Base-by-base conservation (phyloP, 257 asterid species). In the Solanum virginianum region DNA sequence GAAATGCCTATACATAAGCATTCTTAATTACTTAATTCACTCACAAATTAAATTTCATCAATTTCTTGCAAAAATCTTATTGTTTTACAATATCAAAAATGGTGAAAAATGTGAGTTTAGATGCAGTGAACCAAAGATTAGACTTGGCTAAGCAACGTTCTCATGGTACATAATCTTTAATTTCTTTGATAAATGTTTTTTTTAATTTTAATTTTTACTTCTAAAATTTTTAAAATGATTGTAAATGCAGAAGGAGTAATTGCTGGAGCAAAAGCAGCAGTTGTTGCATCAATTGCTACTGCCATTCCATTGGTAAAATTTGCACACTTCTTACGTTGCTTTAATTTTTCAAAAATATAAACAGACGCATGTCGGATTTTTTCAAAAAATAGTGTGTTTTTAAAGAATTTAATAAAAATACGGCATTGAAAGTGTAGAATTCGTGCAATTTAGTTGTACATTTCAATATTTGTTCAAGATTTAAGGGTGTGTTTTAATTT, bases 251-350 rank as follows among this genome's bases (percentile, higher is more conserved):
- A 94, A 89, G 98, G 98, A 77, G 99, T 85, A 4, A 83, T 91
- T 66, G 97, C 96, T 0, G 99, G 98, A 87, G 92, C 97, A 26
- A 95, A 94, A 88, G 98, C 98, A 53, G 99, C 98, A 14, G 90
- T 86, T 15, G 69, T 91, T 83, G 98, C 99, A 54, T 68, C 96
- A 55, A 85, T 93, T 88, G 97, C 93, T 5, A 92, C 98, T 80
- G 98, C 98, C 17, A 91, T 95, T 85, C 98, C 99, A 24, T 94
- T 97, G 41, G 98, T 94, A 89, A 43, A 86, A 55, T 55, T 17
- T 55, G 41, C 36, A 32, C 36, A 32, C 36, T 32, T 32, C 36
- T 32, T 32, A 32, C 36, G 36, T 32, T 32, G 36, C 41, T 36
- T 5, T 4, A 36, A 36, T 36, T 36, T 36, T 36, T 36, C 41